phyloP scores from a whole-genome alignment of 208 protist species.

The Wallacemonas rigidus region DNA sequence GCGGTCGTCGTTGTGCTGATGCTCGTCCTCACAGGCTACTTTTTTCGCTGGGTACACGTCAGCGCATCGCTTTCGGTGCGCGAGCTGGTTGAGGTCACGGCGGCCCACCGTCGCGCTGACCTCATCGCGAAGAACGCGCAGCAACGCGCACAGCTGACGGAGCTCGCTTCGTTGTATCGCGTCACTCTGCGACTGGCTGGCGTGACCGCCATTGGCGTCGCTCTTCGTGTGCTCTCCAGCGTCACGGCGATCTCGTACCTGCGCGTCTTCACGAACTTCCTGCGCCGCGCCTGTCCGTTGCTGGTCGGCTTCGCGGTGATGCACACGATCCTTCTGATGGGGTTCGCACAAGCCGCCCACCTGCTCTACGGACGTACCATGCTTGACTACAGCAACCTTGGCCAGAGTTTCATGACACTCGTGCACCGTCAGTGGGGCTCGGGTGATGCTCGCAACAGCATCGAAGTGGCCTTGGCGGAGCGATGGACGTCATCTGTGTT shows the following conservation, averaged over 20 bases:
- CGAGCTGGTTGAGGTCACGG: constrained; percentile 19
- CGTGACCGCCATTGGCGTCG: constrained; percentile 29
- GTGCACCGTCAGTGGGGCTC: constrained; percentile 16
- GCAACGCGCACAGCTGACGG: constrained; percentile 13
- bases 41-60: constrained; percentile 18
- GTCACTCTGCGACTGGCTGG: constrained; percentile 26
- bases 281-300: constrained; percentile 9
- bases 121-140: constrained; percentile 12
- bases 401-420: constrained; percentile 7
- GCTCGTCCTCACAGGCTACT: constrained; percentile 18
- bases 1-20: constrained; percentile 12
- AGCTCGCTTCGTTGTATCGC: constrained; percentile 14
- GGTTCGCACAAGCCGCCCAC: constrained; percentile 24
- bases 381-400: constrained; percentile 9
- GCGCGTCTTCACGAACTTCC: neutral
- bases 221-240: constrained; percentile 17
- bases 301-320: constrained; percentile 16
- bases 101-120: constrained; percentile 5
- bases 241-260: constrained; percentile 11
- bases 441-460: constrained; percentile 6
- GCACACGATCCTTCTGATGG: constrained; percentile 10
- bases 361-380: constrained; percentile 25
- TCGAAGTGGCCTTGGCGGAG: constrained; percentile 1
- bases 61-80: neutral
- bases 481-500: constrained; percentile 6